A percentile compares a stretch with the other conserved stretches of the same genome.
phyloP scores from a whole-genome alignment of 2,329 filamentous ascomycete genomes.

The Trichoderma breve region DNA sequence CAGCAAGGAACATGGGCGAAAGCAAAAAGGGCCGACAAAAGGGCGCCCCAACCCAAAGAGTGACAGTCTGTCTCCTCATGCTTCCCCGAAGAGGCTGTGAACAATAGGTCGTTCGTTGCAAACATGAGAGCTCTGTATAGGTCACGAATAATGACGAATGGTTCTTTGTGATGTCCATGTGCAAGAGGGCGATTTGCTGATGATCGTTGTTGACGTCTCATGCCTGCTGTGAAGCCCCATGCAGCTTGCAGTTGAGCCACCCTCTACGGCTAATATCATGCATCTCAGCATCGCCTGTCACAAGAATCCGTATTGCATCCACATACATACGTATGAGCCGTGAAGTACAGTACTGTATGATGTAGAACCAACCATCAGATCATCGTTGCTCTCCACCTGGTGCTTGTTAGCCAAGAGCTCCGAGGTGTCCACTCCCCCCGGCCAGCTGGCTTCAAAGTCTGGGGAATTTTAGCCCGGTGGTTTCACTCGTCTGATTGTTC shows the following conservation, averaged over 20 bases:
- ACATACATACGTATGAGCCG: neutral
- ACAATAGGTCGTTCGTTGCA: neutral
- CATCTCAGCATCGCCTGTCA: neutral
- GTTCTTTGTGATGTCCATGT: neutral
- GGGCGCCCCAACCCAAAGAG: conserved; percentile 1
- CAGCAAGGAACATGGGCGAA: conserved; percentile 1
- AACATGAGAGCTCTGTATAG: neutral
- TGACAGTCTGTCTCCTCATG: neutral
- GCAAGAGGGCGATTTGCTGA: neutral
- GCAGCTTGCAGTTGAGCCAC: neutral
- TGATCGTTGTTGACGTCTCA: neutral
- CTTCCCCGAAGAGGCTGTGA: neutral
- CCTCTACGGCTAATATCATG: conserved; percentile 2
- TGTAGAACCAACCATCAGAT: neutral
- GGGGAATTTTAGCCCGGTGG: conserved; percentile 10
- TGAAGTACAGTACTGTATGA: neutral
- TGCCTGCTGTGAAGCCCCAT: neutral
- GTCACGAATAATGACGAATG: neutral
- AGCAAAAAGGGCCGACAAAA: conserved; percentile 14
- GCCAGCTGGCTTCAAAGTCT: conserved; percentile 8
- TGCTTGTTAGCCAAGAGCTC: neutral
- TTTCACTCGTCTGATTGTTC: neutral
- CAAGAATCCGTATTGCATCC: neutral
- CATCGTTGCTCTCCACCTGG: neutral
- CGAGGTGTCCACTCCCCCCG: neutral